Percentiles rank a stretch among this genome's conserved stretches.
Evolutionary conservation across 768 basidiomycete genomes (phyloP).

Genomic region (Serendipita sp.): DNA sequence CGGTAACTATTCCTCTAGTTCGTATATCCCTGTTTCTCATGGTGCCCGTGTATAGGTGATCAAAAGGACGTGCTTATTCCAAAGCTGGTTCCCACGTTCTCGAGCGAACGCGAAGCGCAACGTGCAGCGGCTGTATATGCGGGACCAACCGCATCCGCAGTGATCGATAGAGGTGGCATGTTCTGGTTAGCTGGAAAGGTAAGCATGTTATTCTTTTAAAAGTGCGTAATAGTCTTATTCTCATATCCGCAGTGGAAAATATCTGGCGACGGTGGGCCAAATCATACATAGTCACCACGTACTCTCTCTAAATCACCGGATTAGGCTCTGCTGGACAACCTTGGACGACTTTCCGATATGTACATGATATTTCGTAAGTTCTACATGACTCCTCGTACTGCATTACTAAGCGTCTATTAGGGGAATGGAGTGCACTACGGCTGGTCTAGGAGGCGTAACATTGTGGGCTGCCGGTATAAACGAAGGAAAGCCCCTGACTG

Average conservation of each 20-base stretch:
- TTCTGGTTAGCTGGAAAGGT: slow-evolving; percentile 79
- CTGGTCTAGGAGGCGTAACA: slow-evolving; percentile 72
- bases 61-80: slow-evolving; percentile 72
- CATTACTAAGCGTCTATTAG: slow-evolving; percentile 7
- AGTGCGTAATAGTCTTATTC: slow-evolving; percentile 9
- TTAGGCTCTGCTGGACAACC: slow-evolving; percentile 77
- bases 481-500: slow-evolving; percentile 61
- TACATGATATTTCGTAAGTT: slow-evolving; percentile 70
- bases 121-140: slow-evolving; percentile 33
- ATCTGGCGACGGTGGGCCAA: slow-evolving; percentile 63
- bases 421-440: slow-evolving; percentile 56
- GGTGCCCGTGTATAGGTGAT: too few species aligned
- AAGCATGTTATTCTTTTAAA: slow-evolving; percentile 15
- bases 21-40: too few species aligned
- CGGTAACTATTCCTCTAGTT: slow-evolving; percentile 17
- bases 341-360: slow-evolving; percentile 71
- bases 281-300: not conserved
- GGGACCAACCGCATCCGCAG: slow-evolving; percentile 72
- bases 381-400: slow-evolving; percentile 9
- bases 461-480: slow-evolving; percentile 68
- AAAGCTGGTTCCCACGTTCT: slow-evolving; percentile 65
- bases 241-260: slow-evolving; percentile 66
- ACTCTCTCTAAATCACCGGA: not conserved
- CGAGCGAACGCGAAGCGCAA: slow-evolving; percentile 7
- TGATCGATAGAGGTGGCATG: slow-evolving; percentile 73